Base-by-base conservation (phyloP, 2,329 filamentous ascomycete species). In the Neurospora sp. region DNA sequence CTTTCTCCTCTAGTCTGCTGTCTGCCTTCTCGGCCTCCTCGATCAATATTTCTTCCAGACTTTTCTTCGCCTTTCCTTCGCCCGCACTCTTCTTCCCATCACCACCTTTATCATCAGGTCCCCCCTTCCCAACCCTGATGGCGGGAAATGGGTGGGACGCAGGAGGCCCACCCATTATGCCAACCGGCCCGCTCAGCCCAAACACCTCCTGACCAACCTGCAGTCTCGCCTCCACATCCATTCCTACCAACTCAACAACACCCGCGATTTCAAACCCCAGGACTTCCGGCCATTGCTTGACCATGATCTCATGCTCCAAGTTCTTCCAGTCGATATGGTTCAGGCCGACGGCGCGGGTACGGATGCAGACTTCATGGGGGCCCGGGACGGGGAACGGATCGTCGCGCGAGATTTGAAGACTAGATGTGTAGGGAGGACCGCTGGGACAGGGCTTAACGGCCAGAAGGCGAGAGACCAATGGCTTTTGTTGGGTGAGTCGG, bases 281-380 rank as follows among this genome's bases (percentile, higher is more conserved):
- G 12, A 80, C 74, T 15, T 75, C 70, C 8, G 79, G 79, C 77
- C 78, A 80, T 2, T 70, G 46, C 28, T 72, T 69, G 40, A 78
- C 72, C 65, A 74, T 72, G 17, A 76, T 72, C 2, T 78, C 78
- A 8, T 76, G 72, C 52, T 77, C 68, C 1, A 77, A 72, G 43
- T 76, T 78, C 71, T 80, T 80, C 70, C 73, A 76, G 66, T 81
- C 80, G 1, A 79, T 74, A 0, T 74, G 76, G 66, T 81, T 81
- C 28, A 81, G 70, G 1, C 74, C 78, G 11, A 81, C 73, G 11
- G 77, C 77, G 33, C 75, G 75, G 33, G 76, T 72, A 19, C 77
- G 77, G 70, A 81, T 78, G 70, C 74, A 71, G 10, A 81, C 72
- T 71, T 80, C 77, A 3, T 73, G 68, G 12, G 75, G 70, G 2